These are phyloP conservation scores for Trichosporon sp. DNA, from an alignment of 1,284 basidiomycete genomes.

Conservation along the genomic window DNA sequence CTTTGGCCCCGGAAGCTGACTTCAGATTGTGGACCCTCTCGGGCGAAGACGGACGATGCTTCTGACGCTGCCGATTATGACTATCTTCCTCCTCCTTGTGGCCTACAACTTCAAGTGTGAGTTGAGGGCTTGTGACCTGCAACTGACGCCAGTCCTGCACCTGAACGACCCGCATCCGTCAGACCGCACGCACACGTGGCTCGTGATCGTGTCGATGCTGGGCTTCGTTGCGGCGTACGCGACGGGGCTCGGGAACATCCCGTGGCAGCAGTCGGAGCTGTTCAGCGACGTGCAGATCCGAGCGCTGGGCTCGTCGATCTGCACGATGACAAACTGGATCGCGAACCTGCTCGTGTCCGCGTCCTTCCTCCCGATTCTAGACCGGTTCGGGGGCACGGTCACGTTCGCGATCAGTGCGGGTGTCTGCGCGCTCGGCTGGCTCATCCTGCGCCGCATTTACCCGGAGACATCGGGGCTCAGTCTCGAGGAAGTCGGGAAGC, in stretches of 20 bases:
- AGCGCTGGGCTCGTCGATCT: constrained; percentile 71
- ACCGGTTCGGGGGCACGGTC: constrained; percentile 66
- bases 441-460: constrained; percentile 67
- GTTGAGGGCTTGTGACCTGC: constrained; percentile 29
- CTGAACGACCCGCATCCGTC: not conserved
- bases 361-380: constrained; percentile 71
- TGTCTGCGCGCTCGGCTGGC: constrained; percentile 64
- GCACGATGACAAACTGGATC: constrained; percentile 76
- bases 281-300: constrained; percentile 69
- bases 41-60: constrained; percentile 73
- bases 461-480: constrained; percentile 61
- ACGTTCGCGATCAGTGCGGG: constrained; percentile 76
- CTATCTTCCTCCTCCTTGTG: constrained; percentile 64
- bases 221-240: constrained; percentile 78
- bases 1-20: not conserved
- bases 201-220: constrained; percentile 74
- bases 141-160: not conserved
- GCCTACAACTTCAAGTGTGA: constrained; percentile 70
- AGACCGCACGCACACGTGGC: constrained; percentile 13
- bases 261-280: constrained; percentile 82
- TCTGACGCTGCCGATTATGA: constrained; percentile 71
- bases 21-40: constrained; percentile 64
- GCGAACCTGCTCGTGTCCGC: constrained; percentile 70
- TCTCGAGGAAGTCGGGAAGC: constrained; percentile 52
- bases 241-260: constrained; percentile 69